phyloP scores from a whole-genome alignment of 495 filamentous ascomycete species.

The Friedmanniomyces endolithicus region DNA sequence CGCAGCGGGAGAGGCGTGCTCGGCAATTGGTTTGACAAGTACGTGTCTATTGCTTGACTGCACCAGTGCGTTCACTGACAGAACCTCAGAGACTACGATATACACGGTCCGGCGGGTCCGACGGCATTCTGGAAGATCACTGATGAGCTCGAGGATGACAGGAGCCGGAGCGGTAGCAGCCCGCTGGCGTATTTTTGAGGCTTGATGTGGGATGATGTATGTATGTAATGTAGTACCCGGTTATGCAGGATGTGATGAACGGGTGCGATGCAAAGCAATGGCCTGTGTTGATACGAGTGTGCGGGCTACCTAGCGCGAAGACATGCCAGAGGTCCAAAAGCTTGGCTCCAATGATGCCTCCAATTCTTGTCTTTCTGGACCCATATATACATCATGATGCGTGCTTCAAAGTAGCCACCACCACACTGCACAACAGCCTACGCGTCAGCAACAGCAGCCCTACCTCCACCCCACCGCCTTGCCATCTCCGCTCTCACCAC shows the following conservation, averaged over 20 bases:
- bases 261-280: background rate
- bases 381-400: background rate
- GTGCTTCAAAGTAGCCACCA: background rate
- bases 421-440: no score
- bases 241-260: no score
- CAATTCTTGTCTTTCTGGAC: background rate
- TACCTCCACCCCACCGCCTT: no score
- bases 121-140: slow-evolving; percentile 57
- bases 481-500: no score
- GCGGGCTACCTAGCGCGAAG: no score
- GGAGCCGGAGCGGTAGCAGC: background rate
- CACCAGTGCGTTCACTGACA: no score
- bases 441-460: no score
- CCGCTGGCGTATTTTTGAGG: background rate
- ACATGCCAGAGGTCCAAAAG: background rate
- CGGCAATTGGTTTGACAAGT: slow-evolving; percentile 59
- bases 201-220: background rate
- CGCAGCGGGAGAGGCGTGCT: slow-evolving; percentile 45
- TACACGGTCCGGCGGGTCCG: slow-evolving; percentile 50
- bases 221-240: no score
- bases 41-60: slow-evolving; percentile 10
- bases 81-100: slow-evolving; percentile 37
- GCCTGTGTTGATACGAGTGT: no score
- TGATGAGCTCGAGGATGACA: slow-evolving; percentile 29
- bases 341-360: background rate